These are phyloP conservation scores for Acanthochlamys bracteata DNA, from an alignment of 106 monocot genomes.

Conservation along the genomic window DNA sequence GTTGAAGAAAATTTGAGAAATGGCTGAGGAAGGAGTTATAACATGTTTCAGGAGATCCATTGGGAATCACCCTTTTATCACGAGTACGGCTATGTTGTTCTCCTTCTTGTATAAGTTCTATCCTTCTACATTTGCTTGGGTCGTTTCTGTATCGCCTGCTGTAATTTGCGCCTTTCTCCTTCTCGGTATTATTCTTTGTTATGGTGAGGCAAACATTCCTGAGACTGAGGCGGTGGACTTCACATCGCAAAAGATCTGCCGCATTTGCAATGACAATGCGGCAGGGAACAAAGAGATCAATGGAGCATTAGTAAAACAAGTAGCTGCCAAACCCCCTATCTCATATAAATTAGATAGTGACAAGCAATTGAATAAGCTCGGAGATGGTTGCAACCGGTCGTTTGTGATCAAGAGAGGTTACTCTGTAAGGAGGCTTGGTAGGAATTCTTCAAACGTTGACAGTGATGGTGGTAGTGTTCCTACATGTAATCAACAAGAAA, in stretches of 20 bases:
- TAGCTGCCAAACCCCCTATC: neutral
- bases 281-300: conserved; percentile 3
- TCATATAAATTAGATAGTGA: neutral
- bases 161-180: conserved; percentile 55
- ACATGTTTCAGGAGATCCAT: conserved; percentile 7
- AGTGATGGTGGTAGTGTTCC: conserved; percentile 3
- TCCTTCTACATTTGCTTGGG: conserved; percentile 43
- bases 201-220: conserved; percentile 49
- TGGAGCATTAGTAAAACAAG: conserved; percentile 7
- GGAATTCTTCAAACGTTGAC: conserved; percentile 10
- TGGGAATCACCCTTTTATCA: conserved; percentile 42
- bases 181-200: conserved; percentile 55
- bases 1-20: neutral
- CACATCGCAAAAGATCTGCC: conserved; percentile 20
- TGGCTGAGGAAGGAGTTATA: neutral
- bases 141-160: conserved; percentile 39
- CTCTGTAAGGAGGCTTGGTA: conserved; percentile 6
- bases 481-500: conserved; percentile 8
- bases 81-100: conserved; percentile 25
- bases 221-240: conserved; percentile 38
- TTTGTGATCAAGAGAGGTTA: conserved; percentile 9
- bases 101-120: conserved; percentile 35
- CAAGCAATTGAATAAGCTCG: neutral
- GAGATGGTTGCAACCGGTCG: neutral
- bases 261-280: conserved; percentile 4